Evolutionary conservation across 75 land plant species (phyloP), one percentile per base, ranked within the genome.

Genomic region (Cunninghamia lanceolata): DNA sequence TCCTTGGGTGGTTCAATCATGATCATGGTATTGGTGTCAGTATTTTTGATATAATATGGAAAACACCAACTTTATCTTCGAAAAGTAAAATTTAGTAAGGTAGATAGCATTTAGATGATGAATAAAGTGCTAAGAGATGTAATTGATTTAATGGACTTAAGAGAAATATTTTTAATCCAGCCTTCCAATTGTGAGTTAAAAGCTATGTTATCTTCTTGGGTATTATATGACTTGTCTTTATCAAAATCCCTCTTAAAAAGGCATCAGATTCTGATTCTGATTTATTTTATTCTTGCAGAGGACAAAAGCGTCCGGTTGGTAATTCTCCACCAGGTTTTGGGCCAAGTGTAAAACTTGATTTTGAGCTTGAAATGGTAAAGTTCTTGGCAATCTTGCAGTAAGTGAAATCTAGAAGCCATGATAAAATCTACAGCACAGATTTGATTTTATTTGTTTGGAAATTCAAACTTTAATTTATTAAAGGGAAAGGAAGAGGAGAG

Each of bases 301-400:
- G 99, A 16, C 99, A 98, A 88, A 90, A 88, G 50, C 89, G 82
- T 83, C 99, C 97, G 81, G 83, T 50, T 78, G 94, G 93, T 8
- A 87, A 91, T 42, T 89, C 94, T 84, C 86, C 90, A 52, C 99
- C 99, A 78, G 91, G 78, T 73, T 97, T 95, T 92, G 97, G 99
- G 43, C 99, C 97, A 45, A 91, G 96, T 47, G 50, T 21, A 52
- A 96, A 94, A 85, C 88, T 98, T 83, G 99, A 97, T 87, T 98
- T 94, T 92, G 99, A 98, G 86, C 95, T 98, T 38, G 99, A 98
- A 91, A 97, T 98, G 99, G 99, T 98, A 81, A 87, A 92, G 15
- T 32, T 79, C 82, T 83, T 83, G 63, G 32, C 35, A 54, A 34
- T 32, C 42, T 83, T 52, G 21, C 63, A 83, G 66, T 52, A 83